Percentiles rank a stretch among this genome's conserved stretches.
Conservation (phyloP, 2,329 filamentous ascomycete genomes). For the Penicillium janthinellum region DNA sequence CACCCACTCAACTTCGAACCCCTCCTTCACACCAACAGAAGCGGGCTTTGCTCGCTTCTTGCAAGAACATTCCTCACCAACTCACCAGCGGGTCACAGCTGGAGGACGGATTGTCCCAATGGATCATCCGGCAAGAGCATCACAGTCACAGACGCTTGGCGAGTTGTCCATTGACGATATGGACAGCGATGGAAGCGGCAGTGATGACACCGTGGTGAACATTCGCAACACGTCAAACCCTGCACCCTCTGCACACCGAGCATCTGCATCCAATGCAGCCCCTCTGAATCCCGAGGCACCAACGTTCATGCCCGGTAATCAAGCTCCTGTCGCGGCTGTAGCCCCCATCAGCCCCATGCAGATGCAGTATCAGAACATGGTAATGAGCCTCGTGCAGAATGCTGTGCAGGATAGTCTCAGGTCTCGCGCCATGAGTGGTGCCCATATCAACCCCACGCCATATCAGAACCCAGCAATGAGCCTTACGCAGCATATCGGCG, state of each 20-base stretch:
- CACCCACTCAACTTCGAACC: neutral
- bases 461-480: too few relatives aligned
- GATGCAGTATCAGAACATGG: too few relatives aligned
- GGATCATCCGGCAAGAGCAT: slow-evolving; percentile 28
- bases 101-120: slow-evolving; percentile 54
- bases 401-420: too few relatives aligned
- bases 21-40: slow-evolving; percentile 32
- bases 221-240: neutral
- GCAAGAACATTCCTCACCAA: slow-evolving; percentile 51
- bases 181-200: neutral
- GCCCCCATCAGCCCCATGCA: too few relatives aligned
- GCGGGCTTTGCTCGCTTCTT: slow-evolving; percentile 51
- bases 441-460: too few relatives aligned
- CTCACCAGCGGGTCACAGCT: slow-evolving; percentile 52
- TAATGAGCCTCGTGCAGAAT: too few relatives aligned
- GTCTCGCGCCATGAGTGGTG: too few relatives aligned
- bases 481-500: too few relatives aligned
- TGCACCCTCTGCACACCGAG: neutral
- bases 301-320: neutral
- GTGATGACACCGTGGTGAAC: neutral
- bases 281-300: neutral
- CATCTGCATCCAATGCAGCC: neutral
- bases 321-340: too few relatives aligned
- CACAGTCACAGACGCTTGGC: neutral
- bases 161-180: neutral